These are phyloP conservation scores for Pyrenochaeta sp. DNA, from an alignment of 2,329 filamentous ascomycete species.

Conservation along the genomic window DNA sequence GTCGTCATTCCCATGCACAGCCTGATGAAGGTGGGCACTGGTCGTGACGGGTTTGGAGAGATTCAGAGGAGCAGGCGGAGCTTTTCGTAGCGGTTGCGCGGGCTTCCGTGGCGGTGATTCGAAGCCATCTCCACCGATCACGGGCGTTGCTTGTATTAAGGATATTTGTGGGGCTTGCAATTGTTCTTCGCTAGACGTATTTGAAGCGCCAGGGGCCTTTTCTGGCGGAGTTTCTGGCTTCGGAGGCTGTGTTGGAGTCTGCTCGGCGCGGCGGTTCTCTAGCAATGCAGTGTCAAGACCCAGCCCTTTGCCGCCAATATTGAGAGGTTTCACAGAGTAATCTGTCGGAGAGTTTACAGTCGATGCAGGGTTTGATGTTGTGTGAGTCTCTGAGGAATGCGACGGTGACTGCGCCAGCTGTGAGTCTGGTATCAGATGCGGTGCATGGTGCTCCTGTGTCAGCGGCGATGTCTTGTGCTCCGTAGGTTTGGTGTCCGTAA, in stretches of 20 bases:
- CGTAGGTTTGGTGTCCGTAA: constrained; percentile 20
- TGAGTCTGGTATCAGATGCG: constrained; percentile 38
- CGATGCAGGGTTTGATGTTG: constrained; percentile 36
- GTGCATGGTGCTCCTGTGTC: constrained; percentile 26
- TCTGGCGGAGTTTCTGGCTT: constrained; percentile 22
- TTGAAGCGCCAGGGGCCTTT: constrained; percentile 12
- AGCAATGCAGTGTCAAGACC: constrained; percentile 34
- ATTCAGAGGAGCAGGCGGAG: constrained; percentile 84
- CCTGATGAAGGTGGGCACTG: constrained; percentile 55
- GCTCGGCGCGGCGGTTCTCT: constrained; percentile 19
- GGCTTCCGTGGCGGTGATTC: constrained; percentile 45
- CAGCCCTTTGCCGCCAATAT: constrained; percentile 29
- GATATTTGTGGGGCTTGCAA: constrained; percentile 47
- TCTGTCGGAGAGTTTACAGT: constrained; percentile 44
- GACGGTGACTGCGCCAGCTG: constrained; percentile 44
- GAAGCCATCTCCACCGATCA: constrained; percentile 48
- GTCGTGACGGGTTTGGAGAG: constrained; percentile 61
- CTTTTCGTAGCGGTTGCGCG: constrained; percentile 70
- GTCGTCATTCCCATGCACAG: constrained; percentile 65
- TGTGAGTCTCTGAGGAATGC: constrained; percentile 32
- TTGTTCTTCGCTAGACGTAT: constrained; percentile 20
- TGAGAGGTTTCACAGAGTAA: constrained; percentile 44
- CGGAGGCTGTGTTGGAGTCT: constrained; percentile 17
- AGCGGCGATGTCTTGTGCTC: constrained; percentile 35
- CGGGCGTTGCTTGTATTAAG: constrained; percentile 50